phyloP scores from a whole-genome alignment of 176 grass and related monocot genomes.

The Carex pumila region DNA sequence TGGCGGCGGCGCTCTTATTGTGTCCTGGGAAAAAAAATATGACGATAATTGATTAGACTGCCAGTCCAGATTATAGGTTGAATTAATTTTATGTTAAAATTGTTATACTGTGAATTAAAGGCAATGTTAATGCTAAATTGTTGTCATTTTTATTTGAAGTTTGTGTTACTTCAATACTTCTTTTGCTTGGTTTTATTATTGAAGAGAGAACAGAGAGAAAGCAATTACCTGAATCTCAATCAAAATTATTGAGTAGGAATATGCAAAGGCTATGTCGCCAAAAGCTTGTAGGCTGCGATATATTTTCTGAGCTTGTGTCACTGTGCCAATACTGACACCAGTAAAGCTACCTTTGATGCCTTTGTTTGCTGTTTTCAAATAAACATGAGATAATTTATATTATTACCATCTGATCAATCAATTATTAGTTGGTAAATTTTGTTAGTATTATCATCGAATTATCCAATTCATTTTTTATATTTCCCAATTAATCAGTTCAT shows the following conservation, averaged over 20 bases:
- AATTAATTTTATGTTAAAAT: not conserved
- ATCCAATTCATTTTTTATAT: not conserved
- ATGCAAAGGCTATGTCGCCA: slow-evolving; percentile 62
- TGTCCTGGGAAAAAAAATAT: slow-evolving; percentile 40
- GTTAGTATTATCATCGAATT: not conserved
- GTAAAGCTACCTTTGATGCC: slow-evolving; percentile 38
- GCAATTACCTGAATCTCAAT: slow-evolving; percentile 51
- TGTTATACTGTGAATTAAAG: not conserved
- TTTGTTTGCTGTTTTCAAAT: slow-evolving; percentile 24
- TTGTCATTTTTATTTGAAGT: not conserved
- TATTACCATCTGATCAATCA: not conserved
- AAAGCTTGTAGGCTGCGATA: slow-evolving; percentile 52
- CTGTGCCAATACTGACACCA: slow-evolving; percentile 37
- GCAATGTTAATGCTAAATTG: not conserved
- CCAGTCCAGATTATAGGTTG: not conserved
- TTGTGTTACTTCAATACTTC: not conserved
- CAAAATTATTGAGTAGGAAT: slow-evolving; percentile 56
- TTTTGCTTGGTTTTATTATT: not conserved
- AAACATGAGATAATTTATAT: not conserved
- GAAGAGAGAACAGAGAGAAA: not conserved
- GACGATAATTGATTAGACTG: not conserved
- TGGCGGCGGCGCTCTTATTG: slow-evolving; percentile 63
- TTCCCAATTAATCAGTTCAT: not conserved
- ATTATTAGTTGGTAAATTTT: not conserved
- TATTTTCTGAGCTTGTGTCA: slow-evolving; percentile 31